These are phyloP conservation scores for Pseudocercospora vitis DNA, from an alignment of 2,329 filamentous ascomycete genomes.

Conservation along the genomic window DNA sequence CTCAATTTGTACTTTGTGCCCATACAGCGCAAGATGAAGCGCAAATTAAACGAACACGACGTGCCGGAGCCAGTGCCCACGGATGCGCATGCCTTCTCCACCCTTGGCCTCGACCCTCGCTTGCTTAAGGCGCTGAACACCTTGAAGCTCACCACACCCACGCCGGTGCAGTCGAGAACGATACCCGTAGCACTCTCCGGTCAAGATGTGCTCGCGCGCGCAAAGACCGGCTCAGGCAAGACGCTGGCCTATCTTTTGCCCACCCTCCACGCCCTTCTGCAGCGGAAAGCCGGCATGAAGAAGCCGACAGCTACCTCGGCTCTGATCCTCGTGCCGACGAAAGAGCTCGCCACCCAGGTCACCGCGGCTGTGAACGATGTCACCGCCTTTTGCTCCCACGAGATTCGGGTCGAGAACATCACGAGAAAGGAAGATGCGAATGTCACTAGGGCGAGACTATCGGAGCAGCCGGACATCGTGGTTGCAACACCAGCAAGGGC, in stretches of 20 bases:
- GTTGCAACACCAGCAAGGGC: slow-evolving; percentile 88
- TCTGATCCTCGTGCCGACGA: slow-evolving; percentile 90
- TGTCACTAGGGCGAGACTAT: slow-evolving; percentile 82
- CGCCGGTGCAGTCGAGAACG: slow-evolving; percentile 81
- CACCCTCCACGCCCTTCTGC: slow-evolving; percentile 79
- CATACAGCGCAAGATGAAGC: slow-evolving; percentile 41
- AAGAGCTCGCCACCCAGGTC: slow-evolving; percentile 91
- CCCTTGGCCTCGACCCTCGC: slow-evolving; percentile 78
- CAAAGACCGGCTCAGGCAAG: slow-evolving; percentile 94
- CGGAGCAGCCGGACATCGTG: slow-evolving; percentile 83
- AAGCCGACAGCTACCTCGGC: slow-evolving; percentile 59
- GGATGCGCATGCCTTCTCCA: slow-evolving; percentile 61
- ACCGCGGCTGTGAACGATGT: slow-evolving; percentile 75
- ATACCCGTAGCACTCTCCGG: slow-evolving; percentile 87
- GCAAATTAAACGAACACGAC: slow-evolving; percentile 52
- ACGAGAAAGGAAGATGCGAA: slow-evolving; percentile 87
- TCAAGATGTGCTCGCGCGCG: slow-evolving; percentile 85
- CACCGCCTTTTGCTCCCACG: slow-evolving; percentile 79
- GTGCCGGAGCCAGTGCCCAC: slow-evolving; percentile 41
- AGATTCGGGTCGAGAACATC: slow-evolving; percentile 78
- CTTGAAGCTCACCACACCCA: slow-evolving; percentile 81
- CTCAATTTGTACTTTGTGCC: no score
- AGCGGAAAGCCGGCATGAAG: slow-evolving; percentile 65
- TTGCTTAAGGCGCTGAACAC: slow-evolving; percentile 82
- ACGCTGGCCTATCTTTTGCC: slow-evolving; percentile 94